Base-by-base conservation (phyloP, 1,284 basidiomycete species). In the Xerocomus nothofagi region DNA sequence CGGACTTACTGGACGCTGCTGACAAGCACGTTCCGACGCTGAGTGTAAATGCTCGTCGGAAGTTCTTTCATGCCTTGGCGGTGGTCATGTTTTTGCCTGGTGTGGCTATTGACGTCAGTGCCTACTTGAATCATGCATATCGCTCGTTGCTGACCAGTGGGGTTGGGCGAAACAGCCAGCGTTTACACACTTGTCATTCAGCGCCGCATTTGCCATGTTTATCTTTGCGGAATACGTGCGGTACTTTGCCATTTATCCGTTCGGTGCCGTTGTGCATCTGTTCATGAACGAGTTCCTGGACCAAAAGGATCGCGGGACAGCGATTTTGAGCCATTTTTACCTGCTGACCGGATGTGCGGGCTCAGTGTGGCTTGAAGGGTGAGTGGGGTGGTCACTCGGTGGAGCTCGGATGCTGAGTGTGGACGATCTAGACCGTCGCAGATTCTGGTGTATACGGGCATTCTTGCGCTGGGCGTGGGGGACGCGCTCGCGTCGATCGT, bases 211-310 rank as follows among this genome's bases (percentile, higher is more conserved):
- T 68, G 86, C 94, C 6, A 70, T 92, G 54, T 98, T 98, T 73
- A 92, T 86, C n/a, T 97, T 98, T 67, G 85, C 89, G 48, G 94
- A 98, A 73, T 98, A 97, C 72, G 81, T 96, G 56, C 89, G 97
- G 43, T 99, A 98, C 71, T 99, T 98, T 71, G 97, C 97, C 29
- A 81, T 99, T 27, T 98, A 96, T 71, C 97, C 97, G 3, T 90
- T 98, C 60, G 94, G 95, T 8, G 96, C 92, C 5, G 79, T 85
- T 11, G 83, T 99, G 23, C 97, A 99, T 72, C 74, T 98, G 53
- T 99, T 99, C 72, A 86, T 99, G 80, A 91, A 89, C 73, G 96
- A 99, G 70, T 99, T 99, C 65, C 75, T 98, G 64, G 97, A 99
- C 68, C 78, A 88, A 60, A 94, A 95, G 73, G 97, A 99, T 69